Evolutionary conservation across 192 early-diverging fungal genomes (phyloP), one percentile per base, ranked within the genome.

Genomic region (Chytriomyces sp.): DNA sequence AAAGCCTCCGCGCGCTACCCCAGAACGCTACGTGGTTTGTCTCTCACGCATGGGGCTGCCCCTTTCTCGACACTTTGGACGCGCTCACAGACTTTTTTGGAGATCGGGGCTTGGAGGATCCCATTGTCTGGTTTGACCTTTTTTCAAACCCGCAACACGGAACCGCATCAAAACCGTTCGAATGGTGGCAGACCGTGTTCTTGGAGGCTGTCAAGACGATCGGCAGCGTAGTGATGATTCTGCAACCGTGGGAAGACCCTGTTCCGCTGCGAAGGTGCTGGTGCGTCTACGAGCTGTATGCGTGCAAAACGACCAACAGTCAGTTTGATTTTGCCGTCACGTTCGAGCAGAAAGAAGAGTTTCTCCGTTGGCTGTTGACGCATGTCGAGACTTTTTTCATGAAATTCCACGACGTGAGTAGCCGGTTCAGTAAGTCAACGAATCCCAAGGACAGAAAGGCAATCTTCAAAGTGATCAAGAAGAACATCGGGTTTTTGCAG

Each of bases 221-320:
- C 22, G 67, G 66, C 19, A 68, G 63, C 39, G 65, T 78, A 25
- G 52, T 78, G 6, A 49, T 78, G 65, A 44, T 78, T 30, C 1
- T 78, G 57, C 53, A 56, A 17, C 77, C 77, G 2, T 78, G 77
- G 77, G 14, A 64, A 28, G 65, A 78, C 49, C 77, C 77, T 7
- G 30, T 60, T 12, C 73, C 77, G 19, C 52, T 78, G 37, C 71
- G 22, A 25, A 44, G 77, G 0, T 67, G 67, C 1, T 78, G 77
- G 77, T 78, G 77, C 39, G 67, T 78, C 14, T 78, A 61, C 52
- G 77, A 78, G 64, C 10, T 78, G 17, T 78, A 72, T 38, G 75
- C 74, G 30, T 41, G 26, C 52, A 8, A 53, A 31, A 34, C 26
- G 10, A 64, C 60, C 8, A 44, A 39, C 0, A 64, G 60, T 49